Base-by-base conservation (phyloP, 805 yeast genomes). In the Lachancea sp. region DNA sequence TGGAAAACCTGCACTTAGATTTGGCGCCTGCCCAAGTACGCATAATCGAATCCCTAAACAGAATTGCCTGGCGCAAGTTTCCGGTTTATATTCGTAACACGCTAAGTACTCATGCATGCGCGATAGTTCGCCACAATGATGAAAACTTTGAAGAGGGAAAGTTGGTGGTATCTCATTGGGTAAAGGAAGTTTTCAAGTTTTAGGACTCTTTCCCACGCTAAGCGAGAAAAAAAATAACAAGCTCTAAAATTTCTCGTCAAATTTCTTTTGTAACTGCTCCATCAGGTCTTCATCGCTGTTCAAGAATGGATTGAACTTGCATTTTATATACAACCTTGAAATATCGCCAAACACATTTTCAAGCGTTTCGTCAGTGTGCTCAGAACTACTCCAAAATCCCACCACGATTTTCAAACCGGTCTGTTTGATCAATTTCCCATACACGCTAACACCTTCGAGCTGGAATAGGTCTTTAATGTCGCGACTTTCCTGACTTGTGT, bases 91-190 rank as follows among this genome's bases (percentile, higher is more conserved):
- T 87, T 47, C 72, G 81, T 32, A 67, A 74, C 26, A 81, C 91
- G 5, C 72, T 72, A 40, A 75, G 80, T 36, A 76, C 95, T 1
- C 96, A 87, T 57, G 87, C 95, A 1, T 95, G 93, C 1, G 81
- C 87, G 1, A 84, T 87, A 47, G 85, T 81, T 36, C 73, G 95
- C 41, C 77, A 73, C 49, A 66, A 67, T 19, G 75, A 74, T 26
- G 70, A 72, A 10, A 71, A 72, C 10, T 80, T 82, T 50, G 76
- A 64, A 29, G 95, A 87, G 61, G 96, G 96, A 0, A 75, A 78
- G 54, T 58, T 69, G 2, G 86, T 83, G 3, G 74, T 86, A 22
- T 65, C 63, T 34, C 95, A 86, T 60, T 82, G 84, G 73, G 64
- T 81, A 9, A 66, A 73, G 22, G 62, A 71, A 22, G 74, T 69